phyloP scores from a whole-genome alignment of 768 basidiomycete species.

The Mycena maculata region DNA sequence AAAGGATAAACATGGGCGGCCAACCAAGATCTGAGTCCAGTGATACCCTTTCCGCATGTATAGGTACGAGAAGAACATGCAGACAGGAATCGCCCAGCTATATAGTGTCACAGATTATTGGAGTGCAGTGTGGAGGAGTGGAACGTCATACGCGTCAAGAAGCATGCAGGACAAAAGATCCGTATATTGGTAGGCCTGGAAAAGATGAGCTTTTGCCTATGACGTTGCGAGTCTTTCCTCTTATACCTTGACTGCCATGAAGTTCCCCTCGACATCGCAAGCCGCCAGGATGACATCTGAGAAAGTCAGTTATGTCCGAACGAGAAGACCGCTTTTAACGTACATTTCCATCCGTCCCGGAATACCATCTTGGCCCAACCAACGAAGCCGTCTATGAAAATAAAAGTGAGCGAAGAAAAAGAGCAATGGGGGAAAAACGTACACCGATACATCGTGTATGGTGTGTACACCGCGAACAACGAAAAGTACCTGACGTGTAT shows the following conservation, averaged over 20 bases:
- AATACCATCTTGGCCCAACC: conserved; percentile 83
- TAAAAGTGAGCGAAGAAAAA: conserved; percentile 4
- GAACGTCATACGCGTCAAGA: conserved; percentile 76
- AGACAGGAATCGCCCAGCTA: conserved; percentile 91
- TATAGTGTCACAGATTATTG: conserved; percentile 11
- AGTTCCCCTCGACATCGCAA: conserved; percentile 91
- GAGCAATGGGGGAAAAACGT: conserved; percentile 39
- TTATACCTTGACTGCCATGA: conserved; percentile 82
- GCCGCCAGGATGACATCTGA: conserved; percentile 81
- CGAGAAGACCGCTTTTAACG: conserved; percentile 32
- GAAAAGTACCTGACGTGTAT: conserved; percentile 74
- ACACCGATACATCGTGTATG: conserved; percentile 92
- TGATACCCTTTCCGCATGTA: conserved; percentile 86
- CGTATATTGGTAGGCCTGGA: conserved; percentile 85
- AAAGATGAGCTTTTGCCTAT: too few species aligned
- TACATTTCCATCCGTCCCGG: conserved; percentile 91
- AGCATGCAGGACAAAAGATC: conserved; percentile 91
- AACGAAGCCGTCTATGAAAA: conserved; percentile 74
- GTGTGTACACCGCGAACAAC: conserved; percentile 80
- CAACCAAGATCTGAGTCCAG: conserved; percentile 83
- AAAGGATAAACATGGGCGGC: conserved; percentile 35
- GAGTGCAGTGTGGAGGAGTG: neutral
- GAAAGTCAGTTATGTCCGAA: conserved; percentile 4
- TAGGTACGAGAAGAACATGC: conserved; percentile 84
- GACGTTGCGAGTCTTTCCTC: too few species aligned